Evolutionary conservation across 2,329 filamentous ascomycete species (phyloP).

Genomic region (Sporothrix sp.): DNA sequence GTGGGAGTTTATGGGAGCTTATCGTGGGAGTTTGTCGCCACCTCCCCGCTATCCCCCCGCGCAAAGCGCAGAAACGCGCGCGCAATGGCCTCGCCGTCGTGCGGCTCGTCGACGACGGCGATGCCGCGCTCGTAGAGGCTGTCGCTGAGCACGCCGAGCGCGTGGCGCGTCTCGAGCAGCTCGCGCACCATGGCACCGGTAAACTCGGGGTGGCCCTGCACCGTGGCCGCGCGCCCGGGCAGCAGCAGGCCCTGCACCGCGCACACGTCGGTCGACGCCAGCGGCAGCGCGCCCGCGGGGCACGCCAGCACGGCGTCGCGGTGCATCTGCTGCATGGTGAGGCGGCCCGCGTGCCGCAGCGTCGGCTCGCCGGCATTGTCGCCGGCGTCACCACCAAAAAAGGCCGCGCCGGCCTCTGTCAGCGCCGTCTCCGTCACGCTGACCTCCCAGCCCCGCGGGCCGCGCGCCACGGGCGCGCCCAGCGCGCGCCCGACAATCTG

Average conservation of each 20-base stretch:
- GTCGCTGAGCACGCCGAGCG: constrained; percentile 59
- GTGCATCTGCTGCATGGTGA: constrained; percentile 80
- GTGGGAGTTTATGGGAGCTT: no score
- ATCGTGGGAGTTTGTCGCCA: no score
- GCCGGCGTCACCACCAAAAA: constrained; percentile 61
- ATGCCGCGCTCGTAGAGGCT: constrained; percentile 60
- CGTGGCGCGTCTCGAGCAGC: constrained; percentile 54
- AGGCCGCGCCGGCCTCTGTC: constrained; percentile 56
- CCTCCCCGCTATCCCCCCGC: constrained; percentile 38
- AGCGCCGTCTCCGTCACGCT: constrained; percentile 61
- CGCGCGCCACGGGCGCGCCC: constrained; percentile 56
- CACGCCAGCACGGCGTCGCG: constrained; percentile 61
- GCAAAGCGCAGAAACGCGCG: constrained; percentile 69
- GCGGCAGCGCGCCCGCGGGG: constrained; percentile 49
- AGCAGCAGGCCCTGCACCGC: constrained; percentile 71
- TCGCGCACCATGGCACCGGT: constrained; percentile 60
- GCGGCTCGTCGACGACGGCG: constrained; percentile 51
- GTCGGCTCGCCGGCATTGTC: no score
- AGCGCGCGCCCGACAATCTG: constrained; percentile 72
- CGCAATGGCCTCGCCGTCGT: constrained; percentile 72
- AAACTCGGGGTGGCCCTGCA: constrained; percentile 86
- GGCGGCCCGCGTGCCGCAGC: not conserved
- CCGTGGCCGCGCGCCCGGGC: constrained; percentile 55
- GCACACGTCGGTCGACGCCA: constrained; percentile 59
- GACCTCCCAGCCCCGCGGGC: constrained; percentile 69